Evolutionary conservation across 345 rosid genomes (phyloP).

Genomic region (Eutrema yunnanense): DNA sequence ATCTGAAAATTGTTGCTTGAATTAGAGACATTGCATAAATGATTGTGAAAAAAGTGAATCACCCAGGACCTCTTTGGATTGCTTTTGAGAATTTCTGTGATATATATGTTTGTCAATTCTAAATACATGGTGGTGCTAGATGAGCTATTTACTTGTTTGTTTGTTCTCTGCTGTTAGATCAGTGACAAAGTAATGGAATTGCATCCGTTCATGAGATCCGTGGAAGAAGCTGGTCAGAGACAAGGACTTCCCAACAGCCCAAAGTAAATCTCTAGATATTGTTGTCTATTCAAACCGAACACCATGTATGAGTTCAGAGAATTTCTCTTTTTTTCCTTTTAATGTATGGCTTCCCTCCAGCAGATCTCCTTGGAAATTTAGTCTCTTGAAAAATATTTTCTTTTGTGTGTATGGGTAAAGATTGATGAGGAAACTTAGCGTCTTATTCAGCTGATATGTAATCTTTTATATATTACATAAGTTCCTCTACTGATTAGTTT

Average conservation of each 20-base stretch:
- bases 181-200: conserved; percentile 61
- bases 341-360: background rate
- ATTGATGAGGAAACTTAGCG: background rate
- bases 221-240: conserved; percentile 46
- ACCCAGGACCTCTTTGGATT: background rate
- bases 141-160: background rate
- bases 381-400: background rate
- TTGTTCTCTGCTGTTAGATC: conserved; percentile 43
- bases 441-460: background rate
- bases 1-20: background rate
- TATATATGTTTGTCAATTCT: background rate
- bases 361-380: conserved; percentile 1
- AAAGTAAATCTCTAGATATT: conserved; percentile 42
- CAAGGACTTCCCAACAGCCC: conserved; percentile 42
- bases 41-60: background rate
- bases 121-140: background rate
- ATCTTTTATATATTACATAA: background rate
- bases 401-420: background rate
- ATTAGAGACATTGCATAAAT: background rate
- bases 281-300: conserved; percentile 3
- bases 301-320: background rate
- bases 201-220: conserved; percentile 45
- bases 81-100: background rate
- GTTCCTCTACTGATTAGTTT: background rate
- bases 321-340: background rate